Percentiles rank a stretch among this genome's conserved stretches.
phyloP scores from a whole-genome alignment of 768 basidiomycete genomes.

The Mycena epipterygia region DNA sequence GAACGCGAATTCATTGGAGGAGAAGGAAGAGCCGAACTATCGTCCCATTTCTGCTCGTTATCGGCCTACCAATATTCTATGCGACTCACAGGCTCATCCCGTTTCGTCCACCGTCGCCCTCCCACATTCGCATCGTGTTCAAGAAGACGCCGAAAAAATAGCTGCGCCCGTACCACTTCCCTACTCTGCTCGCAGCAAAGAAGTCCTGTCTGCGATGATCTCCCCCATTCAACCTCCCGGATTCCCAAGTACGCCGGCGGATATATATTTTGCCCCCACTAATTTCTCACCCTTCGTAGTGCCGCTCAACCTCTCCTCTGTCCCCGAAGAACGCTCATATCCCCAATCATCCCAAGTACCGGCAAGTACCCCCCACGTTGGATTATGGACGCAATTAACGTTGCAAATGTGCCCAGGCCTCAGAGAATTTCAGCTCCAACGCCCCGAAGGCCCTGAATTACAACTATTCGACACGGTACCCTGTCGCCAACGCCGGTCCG shows the following conservation, averaged over 20 bases:
- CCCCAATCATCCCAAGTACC: background rate
- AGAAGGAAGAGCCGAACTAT: background rate
- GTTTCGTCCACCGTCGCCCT: background rate
- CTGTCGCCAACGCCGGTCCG: background rate
- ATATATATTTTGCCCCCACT: no score
- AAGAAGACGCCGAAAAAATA: constrained; percentile 33
- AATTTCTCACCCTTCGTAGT: background rate
- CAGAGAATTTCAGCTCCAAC: constrained; percentile 10
- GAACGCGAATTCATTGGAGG: constrained; percentile 3
- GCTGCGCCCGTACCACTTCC: constrained; percentile 48
- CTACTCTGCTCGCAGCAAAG: constrained; percentile 45
- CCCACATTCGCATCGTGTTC: background rate
- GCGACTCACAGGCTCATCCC: constrained; percentile 27
- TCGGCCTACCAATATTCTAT: constrained; percentile 13
- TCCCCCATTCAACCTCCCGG: constrained; percentile 34
- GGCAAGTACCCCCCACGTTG: background rate
- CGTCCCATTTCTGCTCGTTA: background rate
- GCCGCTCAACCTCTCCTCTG: background rate
- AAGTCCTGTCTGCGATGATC: constrained; percentile 48
- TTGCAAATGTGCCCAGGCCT: background rate
- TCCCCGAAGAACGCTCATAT: background rate
- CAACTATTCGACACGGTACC: constrained; percentile 2
- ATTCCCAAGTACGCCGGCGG: background rate
- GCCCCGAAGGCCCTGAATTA: background rate
- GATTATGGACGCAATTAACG: background rate